Evolutionary conservation across 257 asterid species (phyloP).

Genomic region (Lycium barbarum): DNA sequence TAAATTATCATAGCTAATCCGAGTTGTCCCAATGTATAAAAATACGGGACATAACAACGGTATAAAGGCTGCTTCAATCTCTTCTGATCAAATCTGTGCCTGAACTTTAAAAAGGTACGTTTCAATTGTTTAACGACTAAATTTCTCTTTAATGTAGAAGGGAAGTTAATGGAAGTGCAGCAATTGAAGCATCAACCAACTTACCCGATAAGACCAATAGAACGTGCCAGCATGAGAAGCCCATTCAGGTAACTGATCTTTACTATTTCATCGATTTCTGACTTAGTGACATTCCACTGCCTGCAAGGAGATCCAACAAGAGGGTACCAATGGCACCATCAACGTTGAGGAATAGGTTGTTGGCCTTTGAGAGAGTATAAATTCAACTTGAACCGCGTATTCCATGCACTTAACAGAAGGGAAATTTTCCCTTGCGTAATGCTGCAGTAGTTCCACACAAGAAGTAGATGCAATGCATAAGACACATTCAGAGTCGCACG

Average conservation of each 20-base stretch:
- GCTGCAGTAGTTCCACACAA: conserved; percentile 76
- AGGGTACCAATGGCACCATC: conserved; percentile 98
- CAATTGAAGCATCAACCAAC: too few relatives aligned
- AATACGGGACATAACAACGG: too few relatives aligned
- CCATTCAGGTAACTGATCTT: conserved; percentile 92
- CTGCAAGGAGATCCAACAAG: conserved; percentile 96
- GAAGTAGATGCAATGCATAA: background rate
- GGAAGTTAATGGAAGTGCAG: background rate
- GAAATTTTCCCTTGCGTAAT: conserved; percentile 78
- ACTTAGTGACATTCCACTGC: conserved; percentile 95
- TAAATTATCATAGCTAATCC: too few relatives aligned
- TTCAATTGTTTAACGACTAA: background rate
- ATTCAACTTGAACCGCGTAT: conserved; percentile 90
- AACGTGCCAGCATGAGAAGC: conserved; percentile 93
- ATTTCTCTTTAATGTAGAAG: background rate
- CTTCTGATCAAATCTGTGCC: conserved; percentile 98
- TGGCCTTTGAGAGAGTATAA: conserved; percentile 90
- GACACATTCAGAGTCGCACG: background rate
- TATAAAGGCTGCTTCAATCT: conserved; percentile 94
- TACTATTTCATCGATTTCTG: conserved; percentile 88
- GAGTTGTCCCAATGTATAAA: too few relatives aligned
- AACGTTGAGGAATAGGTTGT: conserved; percentile 88
- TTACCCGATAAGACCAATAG: conserved; percentile 98
- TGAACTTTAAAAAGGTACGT: conserved; percentile 37
- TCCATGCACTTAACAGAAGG: conserved; percentile 98